Conservation (phyloP, 2,329 filamentous ascomycete genomes). For the Hypoxylon sp. region DNA sequence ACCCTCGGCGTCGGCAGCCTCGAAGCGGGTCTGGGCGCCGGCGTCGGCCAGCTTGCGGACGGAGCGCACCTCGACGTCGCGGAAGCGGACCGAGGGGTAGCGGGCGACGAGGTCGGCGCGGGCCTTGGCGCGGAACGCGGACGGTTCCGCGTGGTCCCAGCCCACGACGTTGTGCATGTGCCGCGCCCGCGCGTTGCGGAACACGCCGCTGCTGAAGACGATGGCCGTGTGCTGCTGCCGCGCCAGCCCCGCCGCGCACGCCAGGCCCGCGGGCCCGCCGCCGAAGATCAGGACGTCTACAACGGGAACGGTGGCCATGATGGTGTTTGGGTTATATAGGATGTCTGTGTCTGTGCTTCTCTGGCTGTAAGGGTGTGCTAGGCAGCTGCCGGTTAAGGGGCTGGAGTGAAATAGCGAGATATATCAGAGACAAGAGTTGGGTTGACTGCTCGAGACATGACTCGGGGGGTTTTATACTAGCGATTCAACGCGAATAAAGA, state of each 20-base stretch:
- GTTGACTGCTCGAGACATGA: not conserved
- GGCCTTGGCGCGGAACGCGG: conserved; percentile 25
- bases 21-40: conserved; percentile 28
- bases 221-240: conserved; percentile 48
- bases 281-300: conserved; percentile 51
- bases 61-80: conserved; percentile 27
- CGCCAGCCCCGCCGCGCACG: conserved; percentile 49
- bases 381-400: not conserved
- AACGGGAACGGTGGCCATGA: not conserved
- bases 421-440: not conserved
- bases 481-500: not conserved
- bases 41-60: conserved; percentile 25
- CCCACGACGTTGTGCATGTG: conserved; percentile 56
- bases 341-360: not conserved
- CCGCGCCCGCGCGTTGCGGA: conserved; percentile 51
- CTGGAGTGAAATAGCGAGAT: not conserved
- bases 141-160: conserved; percentile 35
- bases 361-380: no score
- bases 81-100: conserved; percentile 35
- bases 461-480: not conserved
- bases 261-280: conserved; percentile 55
- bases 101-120: conserved; percentile 30
- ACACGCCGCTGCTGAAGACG: conserved; percentile 45
- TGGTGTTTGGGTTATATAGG: not conserved
- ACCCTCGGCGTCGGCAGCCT: conserved; percentile 51